Conservation (phyloP, 345 rosid species). For the Brassica incana region DNA sequence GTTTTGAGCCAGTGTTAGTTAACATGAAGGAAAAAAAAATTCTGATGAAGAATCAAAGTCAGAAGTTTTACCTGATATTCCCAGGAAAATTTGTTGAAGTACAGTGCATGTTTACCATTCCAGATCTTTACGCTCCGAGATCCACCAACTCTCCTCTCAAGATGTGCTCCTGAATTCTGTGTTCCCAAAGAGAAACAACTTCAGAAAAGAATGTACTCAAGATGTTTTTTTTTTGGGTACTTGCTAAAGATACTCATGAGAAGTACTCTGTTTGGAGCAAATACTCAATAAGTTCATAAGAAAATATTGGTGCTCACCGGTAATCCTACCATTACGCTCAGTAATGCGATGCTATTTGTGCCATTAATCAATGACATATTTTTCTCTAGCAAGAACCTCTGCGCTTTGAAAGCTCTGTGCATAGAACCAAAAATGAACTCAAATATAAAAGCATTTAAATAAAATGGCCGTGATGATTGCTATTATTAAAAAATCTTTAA, state of each 20-base stretch:
- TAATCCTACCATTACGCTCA: slow-evolving; percentile 82
- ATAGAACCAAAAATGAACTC: slow-evolving; percentile 49
- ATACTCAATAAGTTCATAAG: background rate
- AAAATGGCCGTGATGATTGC: background rate
- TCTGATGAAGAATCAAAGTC: background rate
- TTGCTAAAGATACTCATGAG: background rate
- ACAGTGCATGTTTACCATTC: slow-evolving; percentile 23
- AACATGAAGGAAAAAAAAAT: slow-evolving; percentile 21
- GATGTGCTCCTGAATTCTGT: slow-evolving; percentile 67
- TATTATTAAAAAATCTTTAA: background rate
- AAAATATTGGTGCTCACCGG: slow-evolving; percentile 53
- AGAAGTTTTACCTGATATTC: slow-evolving; percentile 64
- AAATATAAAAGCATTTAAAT: background rate
- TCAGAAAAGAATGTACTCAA: slow-evolving; percentile 12
- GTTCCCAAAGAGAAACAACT: slow-evolving; percentile 8
- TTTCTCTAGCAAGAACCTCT: slow-evolving; percentile 42
- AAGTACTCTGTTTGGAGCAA: slow-evolving; percentile 21
- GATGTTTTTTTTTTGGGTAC: background rate
- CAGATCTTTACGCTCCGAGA: slow-evolving; percentile 47
- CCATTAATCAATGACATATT: slow-evolving; percentile 48
- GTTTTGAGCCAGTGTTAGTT: slow-evolving; percentile 22
- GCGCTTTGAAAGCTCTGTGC: slow-evolving; percentile 48
- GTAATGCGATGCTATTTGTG: slow-evolving; percentile 63
- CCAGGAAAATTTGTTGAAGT: slow-evolving; percentile 54
- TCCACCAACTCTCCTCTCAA: slow-evolving; percentile 64